Evolutionary conservation across 805 yeast genomes (phyloP), one percentile per base, ranked within the genome.

Genomic region (Priceomyces castillae): DNA sequence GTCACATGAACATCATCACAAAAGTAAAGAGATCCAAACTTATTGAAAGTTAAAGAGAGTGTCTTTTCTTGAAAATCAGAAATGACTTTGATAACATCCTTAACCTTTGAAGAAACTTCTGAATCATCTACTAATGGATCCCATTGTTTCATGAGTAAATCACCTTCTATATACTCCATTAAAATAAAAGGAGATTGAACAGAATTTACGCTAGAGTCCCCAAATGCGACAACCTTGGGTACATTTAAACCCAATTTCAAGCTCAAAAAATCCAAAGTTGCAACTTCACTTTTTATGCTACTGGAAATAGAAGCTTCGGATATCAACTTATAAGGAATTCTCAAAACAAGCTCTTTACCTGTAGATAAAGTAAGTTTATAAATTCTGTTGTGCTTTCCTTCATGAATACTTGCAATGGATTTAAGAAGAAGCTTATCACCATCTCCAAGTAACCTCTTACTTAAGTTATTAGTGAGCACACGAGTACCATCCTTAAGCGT

Each of bases 331-430:
- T 94, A 94, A 17, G 98, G 99, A 41, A 94, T 78, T 62, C 99
- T 80, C 62, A 94, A 73, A 22, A 87, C 78, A 51, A 84, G 81
- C 7, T 77, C 68, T 52, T 79, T 83, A 2, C 69, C 82, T 40
- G 80, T 76, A 49, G 77, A 77, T 43, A 90, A 70, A 16, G 79
- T 78, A 30, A 90, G 68, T 59, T 84, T 81, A 67, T 90, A 92
- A 46, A 92, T 72, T 59, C 96, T 78, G 68, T 92, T 92, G 61
- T 89, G 97, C 66, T 88, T 89, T 42, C 98, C 99, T 64, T 92
- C 98, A 58, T 88, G 96, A 47, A 89, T 76, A 42, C 95, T 84
- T 46, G 87, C 79, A 59, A 92, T 80, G 38, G 90, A 81, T 55
- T 81, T 82, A 52, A 89, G 73, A 40, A 71, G 63, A 25, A 80